phyloP scores from a whole-genome alignment of 1,284 basidiomycete species.

The Abortiporus biennis region DNA sequence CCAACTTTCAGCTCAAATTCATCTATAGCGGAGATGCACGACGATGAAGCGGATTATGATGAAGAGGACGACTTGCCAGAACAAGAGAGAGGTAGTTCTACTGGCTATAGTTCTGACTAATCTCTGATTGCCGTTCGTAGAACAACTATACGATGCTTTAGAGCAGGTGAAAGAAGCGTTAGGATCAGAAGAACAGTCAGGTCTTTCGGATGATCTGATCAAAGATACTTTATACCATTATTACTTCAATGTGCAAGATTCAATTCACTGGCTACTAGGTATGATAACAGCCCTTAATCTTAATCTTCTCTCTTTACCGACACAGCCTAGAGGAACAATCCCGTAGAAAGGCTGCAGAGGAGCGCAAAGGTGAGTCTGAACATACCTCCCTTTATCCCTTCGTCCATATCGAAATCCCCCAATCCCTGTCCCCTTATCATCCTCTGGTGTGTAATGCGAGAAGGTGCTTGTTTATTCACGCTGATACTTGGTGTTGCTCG shows the following conservation, averaged over 20 bases:
- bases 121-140: no score
- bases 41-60: slow-evolving; percentile 65
- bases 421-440: slow-evolving; percentile 10
- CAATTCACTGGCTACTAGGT: slow-evolving; percentile 73
- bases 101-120: no score
- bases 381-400: slow-evolving; percentile 24
- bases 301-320: slow-evolving; percentile 9
- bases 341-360: slow-evolving; percentile 46
- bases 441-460: slow-evolving; percentile 23
- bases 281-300: slow-evolving; percentile 18
- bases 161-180: slow-evolving; percentile 63
- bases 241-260: slow-evolving; percentile 82
- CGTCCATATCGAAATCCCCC: slow-evolving; percentile 3
- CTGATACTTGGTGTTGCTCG: slow-evolving; percentile 7
- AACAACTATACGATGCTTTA: slow-evolving; percentile 65
- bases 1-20: slow-evolving; percentile 8
- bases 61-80: slow-evolving; percentile 66
- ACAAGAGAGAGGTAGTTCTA: slow-evolving; percentile 72
- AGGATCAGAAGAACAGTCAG: slow-evolving; percentile 59
- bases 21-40: slow-evolving; percentile 66
- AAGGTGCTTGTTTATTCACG: slow-evolving; percentile 26
- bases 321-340: slow-evolving; percentile 69
- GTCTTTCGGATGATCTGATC: slow-evolving; percentile 71
- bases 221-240: slow-evolving; percentile 84
- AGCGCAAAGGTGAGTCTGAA: slow-evolving; percentile 77